These are phyloP conservation scores for Apiospora koreana DNA, from an alignment of 2,329 filamentous ascomycete species.

Conservation along the genomic window DNA sequence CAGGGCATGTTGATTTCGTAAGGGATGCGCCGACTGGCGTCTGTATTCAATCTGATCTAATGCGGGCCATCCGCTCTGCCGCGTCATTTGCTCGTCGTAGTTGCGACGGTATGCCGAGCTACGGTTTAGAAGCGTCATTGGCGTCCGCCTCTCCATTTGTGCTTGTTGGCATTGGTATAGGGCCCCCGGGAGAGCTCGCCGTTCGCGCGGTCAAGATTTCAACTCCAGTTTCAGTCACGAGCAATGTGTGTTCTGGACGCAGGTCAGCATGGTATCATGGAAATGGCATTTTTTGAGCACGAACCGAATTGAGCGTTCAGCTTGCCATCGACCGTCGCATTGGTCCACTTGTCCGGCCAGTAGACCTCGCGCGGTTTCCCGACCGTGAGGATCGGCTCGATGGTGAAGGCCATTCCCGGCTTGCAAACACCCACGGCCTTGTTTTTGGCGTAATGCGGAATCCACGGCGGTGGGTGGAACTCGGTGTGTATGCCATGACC, in stretches of 20 bases:
- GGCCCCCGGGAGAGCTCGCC: conserved; percentile 71
- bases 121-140: neutral
- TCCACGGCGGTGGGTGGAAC: conserved; percentile 89
- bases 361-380: conserved; percentile 88
- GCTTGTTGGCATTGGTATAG: conserved; percentile 54
- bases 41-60: conserved; percentile 1
- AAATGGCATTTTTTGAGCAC: conserved; percentile 28
- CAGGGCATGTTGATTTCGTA: neutral
- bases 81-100: neutral
- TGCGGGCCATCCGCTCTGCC: neutral
- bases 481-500: conserved; percentile 90
- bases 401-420: conserved; percentile 94
- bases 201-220: conserved; percentile 75
- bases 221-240: conserved; percentile 81
- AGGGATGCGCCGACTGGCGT: neutral
- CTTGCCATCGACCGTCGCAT: conserved; percentile 83
- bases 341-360: conserved; percentile 98
- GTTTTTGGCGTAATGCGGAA: conserved; percentile 96
- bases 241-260: conserved; percentile 68
- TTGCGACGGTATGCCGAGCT: neutral
- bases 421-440: conserved; percentile 91
- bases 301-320: conserved; percentile 85
- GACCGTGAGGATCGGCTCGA: conserved; percentile 94
- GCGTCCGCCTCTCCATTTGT: neutral
- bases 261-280: conserved; percentile 1